These are phyloP conservation scores for Bryopsis sp. DNA, from an alignment of 139 green algal genomes.

Conservation along the genomic window DNA sequence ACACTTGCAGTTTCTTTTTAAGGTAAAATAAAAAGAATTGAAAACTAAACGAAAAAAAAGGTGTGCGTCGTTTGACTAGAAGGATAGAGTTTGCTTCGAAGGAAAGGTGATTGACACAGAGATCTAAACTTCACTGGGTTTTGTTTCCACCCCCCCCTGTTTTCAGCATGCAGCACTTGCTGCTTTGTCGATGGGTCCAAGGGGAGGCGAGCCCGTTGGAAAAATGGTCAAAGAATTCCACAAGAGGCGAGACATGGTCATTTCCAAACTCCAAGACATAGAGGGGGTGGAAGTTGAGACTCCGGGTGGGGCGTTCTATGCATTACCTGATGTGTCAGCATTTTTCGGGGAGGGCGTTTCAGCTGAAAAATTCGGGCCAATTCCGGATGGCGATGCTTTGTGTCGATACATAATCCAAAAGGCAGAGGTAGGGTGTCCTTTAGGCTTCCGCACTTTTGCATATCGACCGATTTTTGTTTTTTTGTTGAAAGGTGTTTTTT, in stretches of 20 bases:
- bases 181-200: constrained; percentile 68
- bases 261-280: constrained; percentile 35
- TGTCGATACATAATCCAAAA: constrained; percentile 65
- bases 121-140: too few relatives aligned
- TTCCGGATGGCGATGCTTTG: constrained; percentile 75
- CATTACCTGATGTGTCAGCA: constrained; percentile 73
- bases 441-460: background rate
- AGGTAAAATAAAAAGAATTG: too few relatives aligned
- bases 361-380: constrained; percentile 57
- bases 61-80: too few relatives aligned
- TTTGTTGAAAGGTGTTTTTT: too few relatives aligned
- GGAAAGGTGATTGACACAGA: too few relatives aligned
- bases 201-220: constrained; percentile 57
- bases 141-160: too few relatives aligned
- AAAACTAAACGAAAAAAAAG: too few relatives aligned
- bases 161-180: constrained; percentile 81
- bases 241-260: constrained; percentile 37
- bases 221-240: constrained; percentile 81
- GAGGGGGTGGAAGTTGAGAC: constrained; percentile 46
- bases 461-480: constrained; percentile 5
- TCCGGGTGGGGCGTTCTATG: constrained; percentile 88
- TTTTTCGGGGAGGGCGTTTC: constrained; percentile 48
- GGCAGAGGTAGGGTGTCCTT: constrained; percentile 42
- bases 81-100: too few relatives aligned
- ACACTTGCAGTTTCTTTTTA: too few relatives aligned